These are phyloP conservation scores for Pythium diclinum DNA, from an alignment of 352 stramenopile genomes.

Conservation along the genomic window DNA sequence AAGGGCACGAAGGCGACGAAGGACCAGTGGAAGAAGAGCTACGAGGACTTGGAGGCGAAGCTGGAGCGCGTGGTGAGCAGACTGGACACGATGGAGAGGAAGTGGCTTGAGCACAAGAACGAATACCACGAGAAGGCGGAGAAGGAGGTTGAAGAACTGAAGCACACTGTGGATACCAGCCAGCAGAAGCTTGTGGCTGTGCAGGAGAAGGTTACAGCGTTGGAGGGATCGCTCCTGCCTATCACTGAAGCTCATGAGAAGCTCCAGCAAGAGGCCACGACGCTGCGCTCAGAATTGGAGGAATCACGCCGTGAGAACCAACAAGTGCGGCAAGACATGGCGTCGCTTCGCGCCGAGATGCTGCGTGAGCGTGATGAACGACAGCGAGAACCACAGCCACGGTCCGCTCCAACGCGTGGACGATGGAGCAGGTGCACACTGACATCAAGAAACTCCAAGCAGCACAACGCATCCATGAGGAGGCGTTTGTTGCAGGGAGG, in stretches of 20 bases:
- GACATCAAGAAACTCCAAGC: background rate
- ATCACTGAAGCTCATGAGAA: background rate
- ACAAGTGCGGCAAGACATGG: background rate
- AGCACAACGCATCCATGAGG: background rate
- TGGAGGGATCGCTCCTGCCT: background rate
- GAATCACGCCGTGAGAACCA: background rate
- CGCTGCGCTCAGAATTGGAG: background rate
- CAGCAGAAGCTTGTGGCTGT: background rate
- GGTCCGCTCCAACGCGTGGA: background rate
- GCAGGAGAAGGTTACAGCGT: background rate
- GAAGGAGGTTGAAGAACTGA: background rate
- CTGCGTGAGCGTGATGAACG: background rate
- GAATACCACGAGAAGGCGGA: background rate
- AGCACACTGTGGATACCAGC: background rate
- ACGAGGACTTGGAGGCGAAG: background rate
- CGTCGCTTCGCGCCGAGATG: background rate
- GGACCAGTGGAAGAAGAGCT: background rate
- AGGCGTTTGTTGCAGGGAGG: background rate
- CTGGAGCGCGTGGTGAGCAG: background rate
- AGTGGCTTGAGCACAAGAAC: background rate
- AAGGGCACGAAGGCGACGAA: background rate
- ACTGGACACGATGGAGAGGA: background rate
- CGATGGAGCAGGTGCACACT: background rate
- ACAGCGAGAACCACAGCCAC: background rate
- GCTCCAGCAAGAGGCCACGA: background rate